These are phyloP conservation scores for Pythium brachiatum DNA, from an alignment of 352 stramenopile genomes.

Conservation along the genomic window DNA sequence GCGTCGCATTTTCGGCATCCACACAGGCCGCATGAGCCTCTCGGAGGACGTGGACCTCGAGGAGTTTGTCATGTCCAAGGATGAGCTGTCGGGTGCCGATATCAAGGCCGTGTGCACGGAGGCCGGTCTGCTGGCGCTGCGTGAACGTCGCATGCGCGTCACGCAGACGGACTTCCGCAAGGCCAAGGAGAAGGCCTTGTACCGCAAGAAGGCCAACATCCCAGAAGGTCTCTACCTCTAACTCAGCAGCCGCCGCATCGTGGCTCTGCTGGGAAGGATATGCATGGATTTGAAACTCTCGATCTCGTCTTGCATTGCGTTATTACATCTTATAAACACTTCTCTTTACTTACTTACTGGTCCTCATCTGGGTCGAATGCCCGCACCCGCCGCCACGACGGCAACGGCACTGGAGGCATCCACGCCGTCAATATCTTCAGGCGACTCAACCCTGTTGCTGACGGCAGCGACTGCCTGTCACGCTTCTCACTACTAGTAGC, in stretches of 20 bases:
- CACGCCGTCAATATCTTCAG: slow-evolving; percentile 14
- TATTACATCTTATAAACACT: slow-evolving; percentile 1
- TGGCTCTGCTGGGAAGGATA: slow-evolving; percentile 4
- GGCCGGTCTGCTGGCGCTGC: slow-evolving; percentile 97
- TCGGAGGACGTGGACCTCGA: slow-evolving; percentile 99
- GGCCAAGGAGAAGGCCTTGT: slow-evolving; percentile 99
- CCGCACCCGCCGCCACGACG: slow-evolving; percentile 17
- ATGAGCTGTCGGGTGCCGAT: slow-evolving; percentile 99
- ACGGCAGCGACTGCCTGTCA: slow-evolving; percentile 13
- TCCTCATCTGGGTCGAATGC: slow-evolving; percentile 6
- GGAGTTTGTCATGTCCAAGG: slow-evolving; percentile 99
- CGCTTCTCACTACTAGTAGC: background rate
- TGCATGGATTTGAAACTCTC: slow-evolving; percentile 17
- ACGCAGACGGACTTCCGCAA: slow-evolving; percentile 99
- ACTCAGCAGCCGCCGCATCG: background rate
- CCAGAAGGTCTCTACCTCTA: slow-evolving; percentile 99
- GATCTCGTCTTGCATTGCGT: background rate
- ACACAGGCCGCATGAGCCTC: slow-evolving; percentile 98
- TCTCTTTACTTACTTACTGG: background rate
- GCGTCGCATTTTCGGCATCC: slow-evolving; percentile 99
- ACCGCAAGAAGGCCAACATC: slow-evolving; percentile 99
- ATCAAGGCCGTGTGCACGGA: slow-evolving; percentile 99
- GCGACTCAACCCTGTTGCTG: background rate
- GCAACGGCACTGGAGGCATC: slow-evolving; percentile 18
- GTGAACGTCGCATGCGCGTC: slow-evolving; percentile 99